A percentile compares a stretch with the other conserved stretches of the same genome.
These are phyloP conservation scores for Spathaspora sp. DNA, from an alignment of 805 yeast genomes.

Conservation along the genomic window DNA sequence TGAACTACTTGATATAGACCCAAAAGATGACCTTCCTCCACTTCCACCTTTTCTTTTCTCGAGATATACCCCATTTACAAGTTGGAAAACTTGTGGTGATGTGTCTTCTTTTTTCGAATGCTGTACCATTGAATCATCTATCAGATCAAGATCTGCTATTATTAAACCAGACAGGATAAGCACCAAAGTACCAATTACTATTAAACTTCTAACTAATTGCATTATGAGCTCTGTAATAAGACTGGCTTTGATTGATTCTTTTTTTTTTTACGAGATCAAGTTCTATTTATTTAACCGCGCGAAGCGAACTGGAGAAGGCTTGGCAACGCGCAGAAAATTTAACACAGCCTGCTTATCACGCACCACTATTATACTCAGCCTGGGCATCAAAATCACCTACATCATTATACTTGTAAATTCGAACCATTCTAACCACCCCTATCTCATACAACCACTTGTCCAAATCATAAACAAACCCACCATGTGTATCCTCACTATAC, in stretches of 20 bases:
- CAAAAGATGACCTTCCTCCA: background rate
- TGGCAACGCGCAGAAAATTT: background rate
- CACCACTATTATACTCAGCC: too few relatives aligned
- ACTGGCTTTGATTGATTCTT: background rate
- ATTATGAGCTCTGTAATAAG: background rate
- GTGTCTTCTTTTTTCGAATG: background rate
- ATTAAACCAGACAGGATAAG: background rate
- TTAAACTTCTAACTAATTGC: background rate
- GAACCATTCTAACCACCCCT: conserved; percentile 1
- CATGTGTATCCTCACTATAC: conserved; percentile 6
- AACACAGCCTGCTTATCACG: background rate
- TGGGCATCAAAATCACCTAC: conserved; percentile 4
- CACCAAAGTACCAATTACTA: background rate
- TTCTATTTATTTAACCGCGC: background rate
- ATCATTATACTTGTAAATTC: background rate
- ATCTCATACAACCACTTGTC: conserved; percentile 11
- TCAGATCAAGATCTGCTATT: background rate
- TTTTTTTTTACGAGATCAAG: background rate
- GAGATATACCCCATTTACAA: background rate
- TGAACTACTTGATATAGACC: background rate
- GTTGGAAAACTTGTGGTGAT: background rate
- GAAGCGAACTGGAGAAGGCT: background rate
- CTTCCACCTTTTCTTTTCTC: conserved; percentile 1
- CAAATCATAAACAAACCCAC: conserved; percentile 7
- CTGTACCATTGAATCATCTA: background rate